A percentile compares a stretch with the other conserved stretches of the same genome.
Evolutionary conservation across 129 eudicot genomes (phyloP).

Genomic region (Escallonia herrerae): DNA sequence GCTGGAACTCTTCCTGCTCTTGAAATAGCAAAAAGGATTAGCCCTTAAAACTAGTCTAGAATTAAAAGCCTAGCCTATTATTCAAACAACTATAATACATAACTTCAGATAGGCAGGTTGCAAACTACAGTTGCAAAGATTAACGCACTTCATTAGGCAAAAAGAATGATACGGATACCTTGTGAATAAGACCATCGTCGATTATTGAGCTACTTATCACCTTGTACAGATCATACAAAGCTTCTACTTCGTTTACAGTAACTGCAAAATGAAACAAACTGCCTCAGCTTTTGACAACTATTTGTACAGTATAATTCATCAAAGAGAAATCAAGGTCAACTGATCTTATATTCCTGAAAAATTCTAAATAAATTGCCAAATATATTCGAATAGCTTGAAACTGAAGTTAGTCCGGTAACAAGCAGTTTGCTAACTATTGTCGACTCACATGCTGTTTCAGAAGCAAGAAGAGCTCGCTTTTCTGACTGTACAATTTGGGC

Average conservation of each 20-base stretch:
- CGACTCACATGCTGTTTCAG: slow-evolving; percentile 77
- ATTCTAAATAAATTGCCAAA: too few relatives aligned
- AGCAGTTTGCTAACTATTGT: background rate
- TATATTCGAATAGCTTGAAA: background rate
- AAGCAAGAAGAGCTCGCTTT: slow-evolving; percentile 61
- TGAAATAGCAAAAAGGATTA: slow-evolving; percentile 5
- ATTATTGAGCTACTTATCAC: slow-evolving; percentile 36
- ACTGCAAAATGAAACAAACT: slow-evolving; percentile 31
- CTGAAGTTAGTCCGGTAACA: background rate
- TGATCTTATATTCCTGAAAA: background rate
- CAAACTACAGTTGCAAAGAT: background rate
- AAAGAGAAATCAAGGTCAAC: background rate
- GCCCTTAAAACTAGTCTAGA: background rate
- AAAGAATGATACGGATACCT: slow-evolving; percentile 19
- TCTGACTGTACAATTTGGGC: slow-evolving; percentile 24
- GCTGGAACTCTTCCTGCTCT: slow-evolving; percentile 76
- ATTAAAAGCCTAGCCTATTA: background rate
- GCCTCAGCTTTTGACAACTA: slow-evolving; percentile 5
- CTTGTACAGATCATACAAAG: slow-evolving; percentile 36
- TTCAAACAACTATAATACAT: background rate
- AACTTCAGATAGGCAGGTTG: background rate
- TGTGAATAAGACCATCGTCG: slow-evolving; percentile 47
- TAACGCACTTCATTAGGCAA: too few relatives aligned
- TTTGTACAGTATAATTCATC: background rate
- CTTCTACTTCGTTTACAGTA: slow-evolving; percentile 43